Evolutionary conservation across 352 stramenopile genomes (phyloP).

Genomic region (Globisporangium megalacanthum): DNA sequence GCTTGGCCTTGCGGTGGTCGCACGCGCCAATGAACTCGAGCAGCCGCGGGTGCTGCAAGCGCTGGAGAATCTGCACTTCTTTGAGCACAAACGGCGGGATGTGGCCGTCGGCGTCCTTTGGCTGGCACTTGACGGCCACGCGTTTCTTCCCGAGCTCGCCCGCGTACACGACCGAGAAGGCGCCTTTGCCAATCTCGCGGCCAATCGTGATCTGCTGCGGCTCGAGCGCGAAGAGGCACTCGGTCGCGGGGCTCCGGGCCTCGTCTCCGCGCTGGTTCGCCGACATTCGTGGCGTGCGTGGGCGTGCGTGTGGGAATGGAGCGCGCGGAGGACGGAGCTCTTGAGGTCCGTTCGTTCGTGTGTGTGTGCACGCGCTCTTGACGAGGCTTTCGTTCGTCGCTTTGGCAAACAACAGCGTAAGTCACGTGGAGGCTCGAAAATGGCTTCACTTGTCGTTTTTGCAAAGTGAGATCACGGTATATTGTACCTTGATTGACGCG

Average conservation of each 20-base stretch:
- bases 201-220: slow-evolving; percentile 59
- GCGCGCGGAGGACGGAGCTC: background rate
- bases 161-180: slow-evolving; percentile 75
- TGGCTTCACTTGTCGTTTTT: slow-evolving; percentile 11
- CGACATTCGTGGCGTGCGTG: slow-evolving; percentile 14
- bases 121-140: slow-evolving; percentile 84
- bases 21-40: slow-evolving; percentile 73
- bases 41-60: slow-evolving; percentile 64
- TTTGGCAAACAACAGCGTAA: background rate
- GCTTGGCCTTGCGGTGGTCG: slow-evolving; percentile 60
- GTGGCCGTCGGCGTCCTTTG: slow-evolving; percentile 63
- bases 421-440: background rate
- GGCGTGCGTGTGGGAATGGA: too few species aligned
- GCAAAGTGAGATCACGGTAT: slow-evolving; percentile 3
- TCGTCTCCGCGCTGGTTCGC: slow-evolving; percentile 28
- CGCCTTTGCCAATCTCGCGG: slow-evolving; percentile 80
- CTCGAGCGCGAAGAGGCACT: slow-evolving; percentile 52
- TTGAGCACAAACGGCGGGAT: slow-evolving; percentile 74
- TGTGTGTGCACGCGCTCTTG: background rate
- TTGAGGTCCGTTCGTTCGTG: background rate
- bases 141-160: slow-evolving; percentile 67
- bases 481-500: background rate
- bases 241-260: slow-evolving; percentile 13
- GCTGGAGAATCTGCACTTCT: slow-evolving; percentile 66
- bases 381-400: background rate